Percentiles rank a stretch among this genome's conserved stretches.
These are phyloP conservation scores for Citrus sinensis DNA, from an alignment of 345 rosid genomes.

Conservation along the genomic window DVS_A1.0 CM039163.1:51309501-51310000, in stretches of 20 bases:
- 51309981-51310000: no score
- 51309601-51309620: background rate
- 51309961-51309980: background rate
- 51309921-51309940: background rate
- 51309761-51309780: background rate
- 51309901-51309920: no score
- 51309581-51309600: background rate
- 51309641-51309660: background rate
- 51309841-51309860: no score
- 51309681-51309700: no score
- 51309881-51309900: background rate
- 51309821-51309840: no score
- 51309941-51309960: background rate
- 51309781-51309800: background rate
- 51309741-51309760: background rate
- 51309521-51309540: background rate
- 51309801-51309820: no score
- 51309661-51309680: background rate
- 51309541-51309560: constrained; percentile 51
- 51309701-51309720: background rate
- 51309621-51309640: no score
- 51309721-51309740: constrained; percentile 6
- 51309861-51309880: background rate
- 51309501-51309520: no score
- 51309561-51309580: constrained; percentile 55